A percentile compares a stretch with the other conserved stretches of the same genome.
Evolutionary conservation across 345 rosid genomes (phyloP).

Genomic region (Populus deltoides): DNA sequence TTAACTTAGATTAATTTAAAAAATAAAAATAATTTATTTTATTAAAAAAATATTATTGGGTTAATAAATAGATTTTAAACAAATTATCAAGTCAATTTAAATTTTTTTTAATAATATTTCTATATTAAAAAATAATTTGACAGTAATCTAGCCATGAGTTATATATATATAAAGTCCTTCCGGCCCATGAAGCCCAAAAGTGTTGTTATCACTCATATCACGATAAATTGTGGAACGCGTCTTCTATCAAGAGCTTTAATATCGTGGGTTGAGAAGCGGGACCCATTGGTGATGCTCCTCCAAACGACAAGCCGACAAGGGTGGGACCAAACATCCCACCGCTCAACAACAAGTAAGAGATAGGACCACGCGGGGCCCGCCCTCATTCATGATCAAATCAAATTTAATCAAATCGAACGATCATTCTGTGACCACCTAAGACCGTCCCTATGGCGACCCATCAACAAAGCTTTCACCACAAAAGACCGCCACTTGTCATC

Average conservation of each 20-base stretch:
- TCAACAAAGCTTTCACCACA: neutral
- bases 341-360: slow-evolving; percentile 18
- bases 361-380: neutral
- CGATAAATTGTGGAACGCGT: too few species aligned
- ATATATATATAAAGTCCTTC: neutral
- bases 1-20: too few species aligned
- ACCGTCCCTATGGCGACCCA: neutral
- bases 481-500: neutral
- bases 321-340: slow-evolving; percentile 19
- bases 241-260: too few species aligned
- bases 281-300: slow-evolving; percentile 10
- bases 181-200: too few species aligned
- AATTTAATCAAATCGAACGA: neutral
- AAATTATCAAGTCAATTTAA: too few species aligned
- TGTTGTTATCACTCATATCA: too few species aligned
- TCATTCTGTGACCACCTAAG: neutral
- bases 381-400: neutral
- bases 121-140: too few species aligned
- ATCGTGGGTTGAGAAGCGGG: neutral
- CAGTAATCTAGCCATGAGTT: too few species aligned
- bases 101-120: too few species aligned
- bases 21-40: too few species aligned
- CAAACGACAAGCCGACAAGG: slow-evolving; percentile 51
- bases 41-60: too few species aligned
- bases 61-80: too few species aligned